phyloP scores from a whole-genome alignment of 2,329 filamentous ascomycete genomes.

The Scytalidium sp. region DNA sequence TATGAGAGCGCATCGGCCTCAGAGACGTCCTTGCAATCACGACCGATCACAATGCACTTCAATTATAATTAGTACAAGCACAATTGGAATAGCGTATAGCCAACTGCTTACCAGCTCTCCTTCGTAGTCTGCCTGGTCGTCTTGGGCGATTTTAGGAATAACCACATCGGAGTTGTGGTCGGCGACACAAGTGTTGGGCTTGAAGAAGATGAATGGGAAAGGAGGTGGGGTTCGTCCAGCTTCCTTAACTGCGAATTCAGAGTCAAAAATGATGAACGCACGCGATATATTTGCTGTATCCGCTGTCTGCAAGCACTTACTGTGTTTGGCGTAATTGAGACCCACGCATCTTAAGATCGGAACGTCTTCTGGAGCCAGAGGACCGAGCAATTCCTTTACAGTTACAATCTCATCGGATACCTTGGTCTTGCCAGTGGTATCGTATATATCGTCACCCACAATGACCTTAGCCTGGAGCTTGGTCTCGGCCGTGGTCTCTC shows the following conservation, averaged over 20 bases:
- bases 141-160: constrained; percentile 46
- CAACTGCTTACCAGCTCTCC: constrained; percentile 10
- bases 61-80: neutral
- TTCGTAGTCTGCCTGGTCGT: constrained; percentile 27
- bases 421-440: constrained; percentile 40
- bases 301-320: constrained; percentile 21
- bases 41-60: constrained; percentile 41
- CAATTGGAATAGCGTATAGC: neutral
- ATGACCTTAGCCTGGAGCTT: constrained; percentile 51
- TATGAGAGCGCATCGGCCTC: constrained; percentile 45
- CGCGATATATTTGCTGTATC: neutral
- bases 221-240: constrained; percentile 47
- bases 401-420: constrained; percentile 52
- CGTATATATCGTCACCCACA: constrained; percentile 45
- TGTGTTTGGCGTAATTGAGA: constrained; percentile 58
- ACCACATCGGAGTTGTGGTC: constrained; percentile 35
- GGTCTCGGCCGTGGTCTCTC: constrained; percentile 42
- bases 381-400: constrained; percentile 52
- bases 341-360: constrained; percentile 57
- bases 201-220: constrained; percentile 48
- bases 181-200: constrained; percentile 37
- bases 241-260: constrained; percentile 40
- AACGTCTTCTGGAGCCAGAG: constrained; percentile 46
- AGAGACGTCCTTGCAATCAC: constrained; percentile 43
- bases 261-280: neutral